Conservation (phyloP, 768 basidiomycete species). For the Phylloporus scabripes region DNA sequence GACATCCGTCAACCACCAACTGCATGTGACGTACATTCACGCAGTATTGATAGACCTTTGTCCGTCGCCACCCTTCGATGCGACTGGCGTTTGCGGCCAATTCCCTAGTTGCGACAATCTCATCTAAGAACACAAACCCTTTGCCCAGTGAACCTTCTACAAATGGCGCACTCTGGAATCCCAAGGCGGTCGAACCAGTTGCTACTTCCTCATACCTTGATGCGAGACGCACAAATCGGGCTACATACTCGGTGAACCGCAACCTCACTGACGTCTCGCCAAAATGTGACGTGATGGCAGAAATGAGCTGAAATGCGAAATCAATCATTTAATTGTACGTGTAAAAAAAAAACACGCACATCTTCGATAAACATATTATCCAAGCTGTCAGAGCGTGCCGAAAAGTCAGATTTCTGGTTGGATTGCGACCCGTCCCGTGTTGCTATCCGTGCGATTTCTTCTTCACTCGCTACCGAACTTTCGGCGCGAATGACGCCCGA, state of each 20-base stretch:
- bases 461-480: constrained; percentile 56
- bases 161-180: constrained; percentile 58
- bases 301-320: constrained; percentile 47
- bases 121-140: constrained; percentile 77
- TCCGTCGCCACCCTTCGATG: constrained; percentile 91
- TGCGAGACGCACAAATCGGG: constrained; percentile 82
- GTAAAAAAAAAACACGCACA: constrained; percentile 41
- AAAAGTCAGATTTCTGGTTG: constrained; percentile 46
- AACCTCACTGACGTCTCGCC: constrained; percentile 85
- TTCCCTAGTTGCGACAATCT: constrained; percentile 59
- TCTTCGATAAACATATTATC: constrained; percentile 94
- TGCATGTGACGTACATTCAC: constrained; percentile 48
- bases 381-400: constrained; percentile 52
- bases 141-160: constrained; percentile 55
- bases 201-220: constrained; percentile 88
- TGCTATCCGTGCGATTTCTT: constrained; percentile 57
- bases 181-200: constrained; percentile 66
- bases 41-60: constrained; percentile 71
- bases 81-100: constrained; percentile 70
- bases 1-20: background rate
- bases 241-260: constrained; percentile 85
- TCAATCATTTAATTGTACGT: background rate
- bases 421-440: constrained; percentile 49
- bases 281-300: constrained; percentile 87
- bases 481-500: constrained; percentile 64